Evolutionary conservation across 331 rosid genomes (phyloP).

Genomic region (Quercus lobata): DNA sequence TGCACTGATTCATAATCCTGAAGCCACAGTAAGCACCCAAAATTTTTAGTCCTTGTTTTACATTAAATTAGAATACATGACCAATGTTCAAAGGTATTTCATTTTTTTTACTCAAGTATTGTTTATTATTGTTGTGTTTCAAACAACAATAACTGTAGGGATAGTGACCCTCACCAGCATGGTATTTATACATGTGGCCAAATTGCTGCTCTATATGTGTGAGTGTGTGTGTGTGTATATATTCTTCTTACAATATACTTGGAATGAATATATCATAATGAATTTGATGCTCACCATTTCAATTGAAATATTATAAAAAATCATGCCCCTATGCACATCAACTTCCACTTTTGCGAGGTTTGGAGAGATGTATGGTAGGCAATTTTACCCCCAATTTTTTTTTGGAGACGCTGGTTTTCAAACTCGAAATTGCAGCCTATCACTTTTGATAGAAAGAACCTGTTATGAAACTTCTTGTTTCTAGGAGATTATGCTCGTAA

Average conservation of each 20-base stretch:
- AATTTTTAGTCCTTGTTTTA: neutral
- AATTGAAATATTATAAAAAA: neutral
- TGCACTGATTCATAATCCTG: constrained; percentile 87
- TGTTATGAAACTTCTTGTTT: no score
- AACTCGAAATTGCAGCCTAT: no score
- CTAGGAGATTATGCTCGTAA: no score
- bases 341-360: no score
- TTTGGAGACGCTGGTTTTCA: no score
- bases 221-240: neutral
- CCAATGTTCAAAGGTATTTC: neutral
- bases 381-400: no score
- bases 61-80: neutral
- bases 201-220: neutral
- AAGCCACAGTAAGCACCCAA: constrained; percentile 72
- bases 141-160: no score
- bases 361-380: no score
- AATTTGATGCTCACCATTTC: neutral
- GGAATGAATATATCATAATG: neutral
- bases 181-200: neutral
- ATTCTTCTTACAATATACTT: neutral
- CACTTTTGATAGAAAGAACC: no score
- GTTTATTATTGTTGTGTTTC: neutral
- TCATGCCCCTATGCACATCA: no score
- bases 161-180: no score
- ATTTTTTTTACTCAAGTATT: neutral